Evolutionary conservation across 441 rosid species (phyloP).

Genomic region (Euphorbia celastroides): DNA sequence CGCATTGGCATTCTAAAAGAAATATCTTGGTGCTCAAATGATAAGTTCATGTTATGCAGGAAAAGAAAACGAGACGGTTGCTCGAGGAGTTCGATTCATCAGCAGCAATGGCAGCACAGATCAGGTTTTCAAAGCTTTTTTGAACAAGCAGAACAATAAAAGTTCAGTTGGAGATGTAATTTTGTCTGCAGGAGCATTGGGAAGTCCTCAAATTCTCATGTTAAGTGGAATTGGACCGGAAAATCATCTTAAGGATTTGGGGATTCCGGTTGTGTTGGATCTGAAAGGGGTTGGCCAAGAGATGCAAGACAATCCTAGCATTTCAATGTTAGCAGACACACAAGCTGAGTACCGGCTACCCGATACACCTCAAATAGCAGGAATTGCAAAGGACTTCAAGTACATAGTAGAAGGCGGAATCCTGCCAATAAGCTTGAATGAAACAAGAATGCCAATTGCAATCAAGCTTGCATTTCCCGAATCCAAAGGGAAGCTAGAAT

Average conservation of each 20-base stretch:
- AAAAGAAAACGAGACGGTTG: slow-evolving; percentile 29
- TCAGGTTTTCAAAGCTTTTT: slow-evolving; percentile 43
- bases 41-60: slow-evolving; percentile 26
- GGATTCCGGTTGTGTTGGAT: slow-evolving; percentile 36
- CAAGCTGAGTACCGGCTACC: slow-evolving; percentile 39
- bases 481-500: slow-evolving; percentile 57
- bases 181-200: slow-evolving; percentile 68
- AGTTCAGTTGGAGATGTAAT: slow-evolving; percentile 47
- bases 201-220: slow-evolving; percentile 70
- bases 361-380: slow-evolving; percentile 63
- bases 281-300: slow-evolving; percentile 41
- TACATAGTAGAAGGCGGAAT: slow-evolving; percentile 54
- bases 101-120: slow-evolving; percentile 40
- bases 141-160: slow-evolving; percentile 31
- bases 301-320: slow-evolving; percentile 61
- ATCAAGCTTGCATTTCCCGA: slow-evolving; percentile 61
- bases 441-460: slow-evolving; percentile 51
- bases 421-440: slow-evolving; percentile 41
- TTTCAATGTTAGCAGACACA: slow-evolving; percentile 39
- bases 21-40: slow-evolving; percentile 7
- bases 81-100: slow-evolving; percentile 49
- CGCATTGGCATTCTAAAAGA: neutral
- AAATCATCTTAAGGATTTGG: slow-evolving; percentile 37
- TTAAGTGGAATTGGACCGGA: slow-evolving; percentile 67
- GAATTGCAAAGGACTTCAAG: slow-evolving; percentile 47